Base-by-base conservation (phyloP, 345 rosid species). In the Lumnitzera racemosa region DNA sequence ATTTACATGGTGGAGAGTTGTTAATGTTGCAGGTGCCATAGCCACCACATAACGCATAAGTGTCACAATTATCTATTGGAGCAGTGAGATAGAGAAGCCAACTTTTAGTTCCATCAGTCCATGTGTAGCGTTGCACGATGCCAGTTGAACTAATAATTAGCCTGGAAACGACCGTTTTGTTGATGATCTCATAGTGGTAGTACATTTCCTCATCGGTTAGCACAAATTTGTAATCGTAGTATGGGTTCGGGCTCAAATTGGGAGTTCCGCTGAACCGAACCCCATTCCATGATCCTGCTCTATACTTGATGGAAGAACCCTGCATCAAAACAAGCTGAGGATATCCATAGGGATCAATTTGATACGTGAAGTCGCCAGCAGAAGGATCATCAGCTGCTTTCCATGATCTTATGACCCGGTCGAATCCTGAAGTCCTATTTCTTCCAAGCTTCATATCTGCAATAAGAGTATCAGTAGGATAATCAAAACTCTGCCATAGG, bases 241-340 rank as follows among this genome's bases (percentile, higher is more conserved):
- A 3, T n/a, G 66, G 69, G 24, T 69, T 49, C 8, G 70, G 61
- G 53, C 61, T 53, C 65, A 71, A 48, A 14, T 67, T 69, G 2
- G 79, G 76, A 0, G 56, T 67, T 13, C 82, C 82, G 46, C 77
- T 70, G 15, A 61, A 73, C 47, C 76, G 43, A 0, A 56, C 8
- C 4, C 84, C 82, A 65, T 77, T 80, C 81, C 77, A 80, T 0
- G 77, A 70, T 3, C 81, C 84, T 23, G 74, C 52, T 2, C 83
- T 47, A 46, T 52, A 76, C 27, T 31, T 23, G 55, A 12, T 67
- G 1, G 20, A 15, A 5, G 63, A 23, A 3, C 75, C 65, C 4
- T 67, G 50, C 60, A 50, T 51, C 43, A 78, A 43, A 15, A 76
- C 51, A 1, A 36, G 0, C 48, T 79, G 75, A 10, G 87, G 87